Evolutionary conservation across 495 filamentous ascomycete genomes (phyloP), one percentile per base, ranked within the genome.

Genomic region (Haplographium delicatum): DNA sequence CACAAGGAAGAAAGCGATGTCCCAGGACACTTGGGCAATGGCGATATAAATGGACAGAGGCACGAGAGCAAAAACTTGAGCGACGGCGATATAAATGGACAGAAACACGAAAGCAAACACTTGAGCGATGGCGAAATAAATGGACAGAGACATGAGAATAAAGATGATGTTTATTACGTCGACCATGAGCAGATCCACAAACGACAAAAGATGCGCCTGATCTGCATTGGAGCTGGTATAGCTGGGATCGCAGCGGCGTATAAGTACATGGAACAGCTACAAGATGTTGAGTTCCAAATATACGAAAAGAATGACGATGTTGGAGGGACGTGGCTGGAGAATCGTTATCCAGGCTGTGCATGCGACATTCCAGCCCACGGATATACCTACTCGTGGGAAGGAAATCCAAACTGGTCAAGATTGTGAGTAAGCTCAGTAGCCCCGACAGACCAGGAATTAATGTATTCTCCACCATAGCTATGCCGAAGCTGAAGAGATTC

Each of bases 251-350:
- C 46, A 5, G 26, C 51, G 10, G 53, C 53, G 1, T 44, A 55
- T 19, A 45, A 47, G 10, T 26, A 18, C 7, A 35, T 47, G 26
- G 54, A 60, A 5, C 58, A 68, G 27, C 50, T 55, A 2, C 15
- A 54, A 5, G 44, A 61, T 44, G 68, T 71, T 41, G 76, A 84
- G 10, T 66, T 84, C 16, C 71, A 75, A 27, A 74, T 88, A 33
- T 93, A 88, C 63, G 88, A 93, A 62, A 91, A 90, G 74, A 91
- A 91, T 54, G 61, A 63, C 1, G 85, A 84, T 39, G 71, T 80
- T 43, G 78, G 76, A 18, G 79, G 79, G 7, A 80, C 79, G 0
- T 82, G 79, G 79, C 68, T 73, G 40, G 78, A 81, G 60, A 81
- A 81, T 57, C 64, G 69, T 11, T 82, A 82, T 47, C 76, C 76